These are phyloP conservation scores for Colletotrichum incanum DNA, from an alignment of 2,329 filamentous ascomycete species.

Conservation along the genomic window DNA sequence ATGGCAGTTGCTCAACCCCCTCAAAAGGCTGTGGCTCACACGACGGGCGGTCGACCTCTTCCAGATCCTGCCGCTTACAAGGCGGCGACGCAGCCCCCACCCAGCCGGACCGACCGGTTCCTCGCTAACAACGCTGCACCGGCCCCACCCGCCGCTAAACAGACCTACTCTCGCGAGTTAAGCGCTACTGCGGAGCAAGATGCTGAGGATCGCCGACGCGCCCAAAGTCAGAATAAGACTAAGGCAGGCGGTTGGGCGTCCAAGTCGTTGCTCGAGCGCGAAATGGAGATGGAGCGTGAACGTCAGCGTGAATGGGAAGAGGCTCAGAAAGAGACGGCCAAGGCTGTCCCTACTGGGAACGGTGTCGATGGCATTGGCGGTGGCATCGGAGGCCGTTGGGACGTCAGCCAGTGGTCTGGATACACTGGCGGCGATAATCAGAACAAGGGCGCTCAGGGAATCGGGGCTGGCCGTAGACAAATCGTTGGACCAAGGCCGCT, in stretches of 20 bases:
- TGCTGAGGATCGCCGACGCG: constrained; percentile 73
- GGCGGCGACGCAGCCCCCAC: constrained; percentile 42
- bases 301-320: constrained; percentile 87
- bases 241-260: constrained; percentile 75
- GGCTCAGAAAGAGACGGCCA: constrained; percentile 76
- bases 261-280: constrained; percentile 81
- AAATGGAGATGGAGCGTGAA: constrained; percentile 86
- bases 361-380: constrained; percentile 75
- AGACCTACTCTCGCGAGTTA: constrained; percentile 70
- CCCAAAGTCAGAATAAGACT: constrained; percentile 71
- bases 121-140: constrained; percentile 70
- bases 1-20: constrained; percentile 47
- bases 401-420: constrained; percentile 82
- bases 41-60: constrained; percentile 66
- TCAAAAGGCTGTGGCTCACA: constrained; percentile 55
- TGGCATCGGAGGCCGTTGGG: constrained; percentile 80
- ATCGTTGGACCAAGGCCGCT: constrained; percentile 85
- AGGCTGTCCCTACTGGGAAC: constrained; percentile 65
- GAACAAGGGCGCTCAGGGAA: constrained; percentile 77
- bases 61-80: constrained; percentile 63
- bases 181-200: constrained; percentile 74
- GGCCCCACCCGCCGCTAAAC: constrained; percentile 53
- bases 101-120: constrained; percentile 71
- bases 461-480: constrained; percentile 80
- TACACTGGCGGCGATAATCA: constrained; percentile 83